phyloP scores from a whole-genome alignment of 768 basidiomycete species.

The Fistulinella prunicolor region DNA sequence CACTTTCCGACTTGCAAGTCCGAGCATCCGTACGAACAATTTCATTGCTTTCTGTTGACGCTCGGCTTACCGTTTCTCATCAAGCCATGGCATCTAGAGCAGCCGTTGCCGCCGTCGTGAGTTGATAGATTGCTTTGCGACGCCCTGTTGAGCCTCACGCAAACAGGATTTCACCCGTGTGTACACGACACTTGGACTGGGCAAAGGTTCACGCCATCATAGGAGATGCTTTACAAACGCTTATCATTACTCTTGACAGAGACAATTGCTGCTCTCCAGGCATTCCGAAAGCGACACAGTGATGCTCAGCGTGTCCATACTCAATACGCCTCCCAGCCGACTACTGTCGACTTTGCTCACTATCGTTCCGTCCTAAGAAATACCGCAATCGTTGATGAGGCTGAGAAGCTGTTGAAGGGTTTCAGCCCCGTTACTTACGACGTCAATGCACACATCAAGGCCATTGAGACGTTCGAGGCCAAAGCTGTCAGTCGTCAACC shows the following conservation, averaged over 20 bases:
- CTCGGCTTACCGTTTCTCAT: not conserved
- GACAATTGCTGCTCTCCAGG: constrained; percentile 85
- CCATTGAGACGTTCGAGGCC: constrained; percentile 93
- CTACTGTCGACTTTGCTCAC: constrained; percentile 85
- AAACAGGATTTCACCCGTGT: constrained; percentile 79
- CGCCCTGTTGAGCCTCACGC: constrained; percentile 5
- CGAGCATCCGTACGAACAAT: constrained; percentile 14
- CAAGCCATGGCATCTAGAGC: constrained; percentile 67
- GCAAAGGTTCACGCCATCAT: constrained; percentile 58
- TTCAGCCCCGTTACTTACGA: constrained; percentile 98
- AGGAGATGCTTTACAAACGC: not conserved
- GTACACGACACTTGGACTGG: constrained; percentile 78
- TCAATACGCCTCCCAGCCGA: constrained; percentile 65
- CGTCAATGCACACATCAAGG: constrained; percentile 83
- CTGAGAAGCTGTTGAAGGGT: constrained; percentile 80
- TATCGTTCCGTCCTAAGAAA: constrained; percentile 94
- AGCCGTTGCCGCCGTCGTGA: constrained; percentile 63
- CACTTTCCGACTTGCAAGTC: constrained; percentile 12
- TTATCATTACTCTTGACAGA: constrained; percentile 44
- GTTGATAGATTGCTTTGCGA: constrained; percentile 17
- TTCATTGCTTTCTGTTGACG: constrained; percentile 3
- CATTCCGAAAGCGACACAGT: constrained; percentile 93
- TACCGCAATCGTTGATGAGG: constrained; percentile 86
- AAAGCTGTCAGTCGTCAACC: constrained; percentile 74
- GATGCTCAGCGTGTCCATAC: constrained; percentile 78